Evolutionary conservation across 2,329 filamentous ascomycete species (phyloP).

Genomic region (Trichophyton simii): DNA sequence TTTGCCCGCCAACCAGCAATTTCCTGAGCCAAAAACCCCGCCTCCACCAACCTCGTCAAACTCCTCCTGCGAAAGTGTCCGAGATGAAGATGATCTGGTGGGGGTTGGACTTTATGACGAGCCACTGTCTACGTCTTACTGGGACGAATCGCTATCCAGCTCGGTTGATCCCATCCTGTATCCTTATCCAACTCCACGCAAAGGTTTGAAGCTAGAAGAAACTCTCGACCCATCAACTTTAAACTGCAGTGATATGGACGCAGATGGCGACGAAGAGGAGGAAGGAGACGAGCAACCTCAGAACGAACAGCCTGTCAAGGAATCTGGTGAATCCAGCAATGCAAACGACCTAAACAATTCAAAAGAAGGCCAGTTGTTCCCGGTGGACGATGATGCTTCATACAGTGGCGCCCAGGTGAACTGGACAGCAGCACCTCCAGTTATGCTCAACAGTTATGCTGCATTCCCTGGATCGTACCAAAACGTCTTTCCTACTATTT

Average conservation of each 20-base stretch:
- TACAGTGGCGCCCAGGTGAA: background rate
- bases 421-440: background rate
- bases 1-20: constrained; percentile 26
- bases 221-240: constrained; percentile 56
- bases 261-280: constrained; percentile 45
- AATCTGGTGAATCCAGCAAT: background rate
- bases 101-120: constrained; percentile 72
- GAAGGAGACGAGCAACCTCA: constrained; percentile 33
- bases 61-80: constrained; percentile 34
- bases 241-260: constrained; percentile 35
- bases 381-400: background rate
- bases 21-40: constrained; percentile 18
- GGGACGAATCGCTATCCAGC: constrained; percentile 36
- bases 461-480: background rate
- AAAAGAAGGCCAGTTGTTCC: background rate
- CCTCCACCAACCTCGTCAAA: constrained; percentile 4
- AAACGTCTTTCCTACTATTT: background rate
- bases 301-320: background rate
- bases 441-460: background rate
- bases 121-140: constrained; percentile 44
- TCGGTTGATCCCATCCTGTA: constrained; percentile 20
- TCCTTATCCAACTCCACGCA: constrained; percentile 48
- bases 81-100: constrained; percentile 59
- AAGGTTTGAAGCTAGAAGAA: constrained; percentile 69
- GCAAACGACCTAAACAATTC: background rate